A percentile compares a stretch with the other conserved stretches of the same genome.
Conservation (phyloP, 169 alveolate genomes). For the Perkinsus marinus region DNA sequence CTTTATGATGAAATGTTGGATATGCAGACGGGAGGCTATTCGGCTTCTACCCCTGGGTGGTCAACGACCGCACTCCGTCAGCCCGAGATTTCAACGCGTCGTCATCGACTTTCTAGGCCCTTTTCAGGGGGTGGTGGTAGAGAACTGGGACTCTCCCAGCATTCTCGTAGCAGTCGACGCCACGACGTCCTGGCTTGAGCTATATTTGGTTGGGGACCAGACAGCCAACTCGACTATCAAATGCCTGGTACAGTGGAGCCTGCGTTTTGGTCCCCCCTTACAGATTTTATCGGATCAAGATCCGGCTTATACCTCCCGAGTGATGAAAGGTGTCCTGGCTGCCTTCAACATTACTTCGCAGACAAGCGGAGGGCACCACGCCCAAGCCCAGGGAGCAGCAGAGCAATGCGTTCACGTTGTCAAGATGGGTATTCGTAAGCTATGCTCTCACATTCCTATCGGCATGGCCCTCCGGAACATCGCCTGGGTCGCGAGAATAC, state of each 20-base stretch:
- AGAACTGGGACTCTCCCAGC: no score
- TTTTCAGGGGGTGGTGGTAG: not conserved
- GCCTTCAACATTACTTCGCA: not conserved
- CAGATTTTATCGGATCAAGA: not conserved
- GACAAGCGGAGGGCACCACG: not conserved
- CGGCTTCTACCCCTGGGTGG: not conserved
- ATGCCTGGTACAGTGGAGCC: not conserved
- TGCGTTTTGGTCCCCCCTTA: not conserved
- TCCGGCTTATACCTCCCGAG: not conserved
- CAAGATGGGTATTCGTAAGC: not conserved
- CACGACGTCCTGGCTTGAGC: not conserved
- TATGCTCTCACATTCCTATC: not conserved
- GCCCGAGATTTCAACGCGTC: not conserved
- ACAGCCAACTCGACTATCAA: not conserved
- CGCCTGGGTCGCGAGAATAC: not conserved
- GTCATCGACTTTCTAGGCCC: not conserved
- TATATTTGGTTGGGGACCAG: not conserved
- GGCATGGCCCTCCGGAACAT: not conserved
- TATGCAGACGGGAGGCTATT: not conserved
- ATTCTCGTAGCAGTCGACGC: not conserved
- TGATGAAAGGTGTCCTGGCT: not conserved
- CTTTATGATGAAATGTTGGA: not conserved
- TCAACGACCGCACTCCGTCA: not conserved
- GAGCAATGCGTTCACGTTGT: not conserved
- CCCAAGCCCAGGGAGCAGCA: not conserved